phyloP scores from a whole-genome alignment of 1,284 basidiomycete genomes.

The Naganishia cerealis region DNA sequence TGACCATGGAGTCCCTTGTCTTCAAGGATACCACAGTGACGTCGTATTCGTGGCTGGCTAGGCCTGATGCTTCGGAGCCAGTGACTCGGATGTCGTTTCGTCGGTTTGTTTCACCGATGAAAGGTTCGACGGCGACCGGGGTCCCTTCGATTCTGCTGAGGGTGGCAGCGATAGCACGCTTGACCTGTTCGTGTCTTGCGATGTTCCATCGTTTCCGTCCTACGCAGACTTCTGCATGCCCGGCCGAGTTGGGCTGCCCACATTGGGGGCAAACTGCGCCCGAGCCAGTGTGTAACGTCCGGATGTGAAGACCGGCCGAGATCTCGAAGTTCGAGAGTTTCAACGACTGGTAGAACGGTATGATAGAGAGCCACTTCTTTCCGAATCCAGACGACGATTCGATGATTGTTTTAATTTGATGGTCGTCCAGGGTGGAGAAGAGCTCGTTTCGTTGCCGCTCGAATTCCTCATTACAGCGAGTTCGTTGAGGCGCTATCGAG shows the following conservation, averaged over 20 bases:
- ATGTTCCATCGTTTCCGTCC: constrained; percentile 4
- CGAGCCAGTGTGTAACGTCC: constrained; percentile 5
- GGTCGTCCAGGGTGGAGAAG: too few species aligned
- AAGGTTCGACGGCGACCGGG: background rate
- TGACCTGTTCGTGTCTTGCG: constrained; percentile 3
- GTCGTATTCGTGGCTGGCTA: too few species aligned
- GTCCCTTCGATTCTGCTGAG: constrained; percentile 11
- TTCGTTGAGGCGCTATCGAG: too few species aligned
- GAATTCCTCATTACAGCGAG: too few species aligned
- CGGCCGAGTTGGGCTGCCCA: too few species aligned
- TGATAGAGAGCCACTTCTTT: constrained; percentile 19
- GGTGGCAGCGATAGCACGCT: constrained; percentile 3
- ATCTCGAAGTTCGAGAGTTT: constrained; percentile 11
- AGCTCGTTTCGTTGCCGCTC: too few species aligned
- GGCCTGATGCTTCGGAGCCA: too few species aligned
- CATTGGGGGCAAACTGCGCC: too few species aligned
- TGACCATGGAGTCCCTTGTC: too few species aligned
- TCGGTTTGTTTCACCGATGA: constrained; percentile 6
- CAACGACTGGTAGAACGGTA: constrained; percentile 2
- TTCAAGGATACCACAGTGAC: too few species aligned
- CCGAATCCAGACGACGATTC: too few species aligned
- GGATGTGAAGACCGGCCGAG: constrained; percentile 9
- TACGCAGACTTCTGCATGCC: constrained; percentile 1
- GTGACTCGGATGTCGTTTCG: background rate
- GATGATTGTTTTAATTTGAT: constrained; percentile 8